phyloP scores from a whole-genome alignment of 116 monocot genomes.

The Papilionanthe hybrid region DNA sequence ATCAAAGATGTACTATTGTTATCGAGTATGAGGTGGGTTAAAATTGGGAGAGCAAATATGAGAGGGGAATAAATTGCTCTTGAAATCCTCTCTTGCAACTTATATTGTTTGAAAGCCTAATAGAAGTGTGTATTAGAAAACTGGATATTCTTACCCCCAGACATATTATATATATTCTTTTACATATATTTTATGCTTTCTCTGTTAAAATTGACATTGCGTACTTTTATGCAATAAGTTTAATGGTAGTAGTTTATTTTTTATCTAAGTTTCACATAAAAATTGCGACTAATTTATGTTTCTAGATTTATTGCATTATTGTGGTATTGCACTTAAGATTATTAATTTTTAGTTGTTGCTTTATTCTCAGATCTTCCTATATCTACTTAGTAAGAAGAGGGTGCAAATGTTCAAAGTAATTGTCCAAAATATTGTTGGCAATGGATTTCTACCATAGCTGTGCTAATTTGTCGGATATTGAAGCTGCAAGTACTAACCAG shows the following conservation, averaged over 20 bases:
- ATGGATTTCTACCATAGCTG: conserved; percentile 79
- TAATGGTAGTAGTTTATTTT: background rate
- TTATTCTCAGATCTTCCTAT: background rate
- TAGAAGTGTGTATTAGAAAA: background rate
- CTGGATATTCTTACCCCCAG: background rate
- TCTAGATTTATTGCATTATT: background rate
- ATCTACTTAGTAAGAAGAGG: background rate
- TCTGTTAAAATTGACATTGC: background rate
- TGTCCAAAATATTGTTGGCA: background rate
- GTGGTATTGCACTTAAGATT: background rate
- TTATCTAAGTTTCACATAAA: background rate
- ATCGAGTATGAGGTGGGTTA: too few relatives aligned
- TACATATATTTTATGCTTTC: background rate
- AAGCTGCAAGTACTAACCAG: conserved; percentile 28
- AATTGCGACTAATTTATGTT: background rate
- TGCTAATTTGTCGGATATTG: conserved; percentile 52
- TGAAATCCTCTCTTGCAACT: background rate
- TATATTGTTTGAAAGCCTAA: background rate
- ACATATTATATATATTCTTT: background rate
- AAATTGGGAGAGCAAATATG: too few relatives aligned
- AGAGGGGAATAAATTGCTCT: too few relatives aligned
- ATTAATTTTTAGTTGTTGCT: background rate
- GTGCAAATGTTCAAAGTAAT: background rate
- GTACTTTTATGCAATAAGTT: background rate
- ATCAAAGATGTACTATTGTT: too few relatives aligned